Evolutionary conservation across 495 filamentous ascomycete species (phyloP), one percentile per base, ranked within the genome.

Genomic region (Aspergillus bertholletiae): DNA sequence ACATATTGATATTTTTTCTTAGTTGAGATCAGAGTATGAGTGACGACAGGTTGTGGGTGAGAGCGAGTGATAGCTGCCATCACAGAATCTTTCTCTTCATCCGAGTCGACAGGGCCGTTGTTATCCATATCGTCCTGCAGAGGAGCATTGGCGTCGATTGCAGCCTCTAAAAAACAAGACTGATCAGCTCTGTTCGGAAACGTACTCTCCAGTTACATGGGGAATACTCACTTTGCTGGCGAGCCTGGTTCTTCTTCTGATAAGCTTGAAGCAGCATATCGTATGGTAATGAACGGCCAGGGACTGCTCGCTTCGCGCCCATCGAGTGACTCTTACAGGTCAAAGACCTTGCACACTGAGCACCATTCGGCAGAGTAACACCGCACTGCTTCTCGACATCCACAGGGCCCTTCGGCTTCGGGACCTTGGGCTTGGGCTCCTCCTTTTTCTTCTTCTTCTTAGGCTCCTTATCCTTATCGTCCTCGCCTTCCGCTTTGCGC

Each of bases 211-310:
- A 43, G 39, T 1, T 17, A 20, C 2, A 46, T 7, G 22, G 32
- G 28, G 44, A 48, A 48, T n/a, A 74, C 81, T 59, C 80, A 92
- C 89, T 95, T 67, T 97, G 93, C 74, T 94, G 89, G 62, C 95
- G 93, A 12, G 94, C 94, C 72, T 97, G 94, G 67, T 97, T 98
- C 78, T 96, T 96, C 80, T 97, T 97, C 75, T 98, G 94, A 69
- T 98, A 97, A 17, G 90, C 88, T 26, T 89, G 84, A 21, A 98
- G 81, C 23, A 98, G 75, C 83, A 94, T 91, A 69, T 97, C 93
- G 66, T 98, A 98, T 1, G 95, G 95, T 47, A 96, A 75, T 32
- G 89, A 93, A 27, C 94, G 79, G 5, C 94, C 94, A 13, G 92
- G 88, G 3, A 98, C 94, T 0, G 85, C 84, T 58, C 94, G 82